Evolutionary conservation across 1,284 basidiomycete genomes (phyloP), one percentile per base, ranked within the genome.

Genomic region (Athelia psychrophila): DNA sequence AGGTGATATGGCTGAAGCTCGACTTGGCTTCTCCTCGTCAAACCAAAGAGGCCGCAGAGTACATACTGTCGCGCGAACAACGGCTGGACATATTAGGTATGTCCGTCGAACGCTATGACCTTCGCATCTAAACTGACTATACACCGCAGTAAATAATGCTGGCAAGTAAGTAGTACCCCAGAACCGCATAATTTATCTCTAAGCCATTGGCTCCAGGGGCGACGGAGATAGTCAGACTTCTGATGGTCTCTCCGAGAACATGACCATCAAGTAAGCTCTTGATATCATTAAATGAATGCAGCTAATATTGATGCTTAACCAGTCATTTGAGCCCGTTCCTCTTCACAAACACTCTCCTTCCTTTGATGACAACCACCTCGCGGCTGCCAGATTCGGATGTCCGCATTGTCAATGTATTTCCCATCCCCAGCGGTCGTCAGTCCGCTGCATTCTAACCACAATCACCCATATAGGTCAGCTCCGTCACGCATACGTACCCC

Each of bases 111-210:
- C 27, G 5, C 27, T 71, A 16, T 13, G 27, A 46, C 9, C 27
- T 8, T 40, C 27, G n/a, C n/a, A 5, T 5, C 13, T 5, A 30
- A 30, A 42, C 38, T 9, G 6, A 30, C 27, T n/a, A n/a, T 13
- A 30, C 27, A 5, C 13, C 13, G 27, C 27, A 81, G 79, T 83
- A 40, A 78, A 81, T 56, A 81, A 83, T 54, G 80, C 80, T 54
- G 78, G 71, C 0, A 49, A 72, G 78, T 80, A 55, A 49, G 74
- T 54, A 5, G 47, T 48, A 23, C 27, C 27, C 13, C 13, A 13
- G 13, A 30, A 30, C 5, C 27, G 6, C 27, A 6, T 13, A 30
- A 30, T 30, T 6, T 6, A 5, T 13, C 27, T 5, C 27, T 13
- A 30, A n/a, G n/a, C 27, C 2, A 16, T 47, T 27, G 27, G 8